phyloP scores from a whole-genome alignment of 768 basidiomycete genomes.

The Auricularia sp. region DNA sequence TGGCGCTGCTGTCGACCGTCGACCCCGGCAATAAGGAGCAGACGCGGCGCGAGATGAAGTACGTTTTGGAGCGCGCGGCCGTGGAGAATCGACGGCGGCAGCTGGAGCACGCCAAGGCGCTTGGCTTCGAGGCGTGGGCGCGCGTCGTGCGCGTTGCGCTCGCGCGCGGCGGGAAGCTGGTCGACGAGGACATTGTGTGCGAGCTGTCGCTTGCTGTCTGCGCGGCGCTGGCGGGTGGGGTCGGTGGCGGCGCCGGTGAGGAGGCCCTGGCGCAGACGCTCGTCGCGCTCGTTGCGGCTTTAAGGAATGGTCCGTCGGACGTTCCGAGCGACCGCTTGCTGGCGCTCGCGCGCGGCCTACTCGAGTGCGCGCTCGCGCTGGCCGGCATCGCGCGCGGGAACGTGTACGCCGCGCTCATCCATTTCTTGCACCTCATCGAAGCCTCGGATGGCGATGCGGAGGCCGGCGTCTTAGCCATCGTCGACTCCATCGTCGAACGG shows the following conservation, averaged over 20 bases:
- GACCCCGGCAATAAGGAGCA: constrained; percentile 30
- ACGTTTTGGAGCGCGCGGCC: constrained; percentile 74
- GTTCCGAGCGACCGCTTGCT: constrained; percentile 78
- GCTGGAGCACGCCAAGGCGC: constrained; percentile 58
- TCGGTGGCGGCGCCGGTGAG: constrained; percentile 17
- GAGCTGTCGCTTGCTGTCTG: no score
- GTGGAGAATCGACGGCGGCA: constrained; percentile 83
- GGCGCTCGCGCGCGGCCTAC: constrained; percentile 57
- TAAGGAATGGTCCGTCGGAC: constrained; percentile 71
- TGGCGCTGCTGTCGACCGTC: constrained; percentile 44
- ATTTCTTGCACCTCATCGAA: constrained; percentile 72
- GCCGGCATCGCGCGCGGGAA: constrained; percentile 89
- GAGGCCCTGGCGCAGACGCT: constrained; percentile 78
- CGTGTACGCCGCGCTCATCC: constrained; percentile 81
- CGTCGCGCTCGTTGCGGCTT: constrained; percentile 73
- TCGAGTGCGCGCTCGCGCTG: constrained; percentile 67
- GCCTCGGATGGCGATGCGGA: constrained; percentile 22
- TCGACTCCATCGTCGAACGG: constrained; percentile 63
- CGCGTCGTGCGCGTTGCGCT: constrained; percentile 75
- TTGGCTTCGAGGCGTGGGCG: constrained; percentile 77
- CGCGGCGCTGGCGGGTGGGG: no score
- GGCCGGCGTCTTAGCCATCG: constrained; percentile 48
- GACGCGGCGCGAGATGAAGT: constrained; percentile 56
- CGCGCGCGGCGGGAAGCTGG: constrained; percentile 20
- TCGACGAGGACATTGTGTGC: no score